phyloP scores from a whole-genome alignment of 164 flowering plant genomes.

The Annona squamosa region DNA sequence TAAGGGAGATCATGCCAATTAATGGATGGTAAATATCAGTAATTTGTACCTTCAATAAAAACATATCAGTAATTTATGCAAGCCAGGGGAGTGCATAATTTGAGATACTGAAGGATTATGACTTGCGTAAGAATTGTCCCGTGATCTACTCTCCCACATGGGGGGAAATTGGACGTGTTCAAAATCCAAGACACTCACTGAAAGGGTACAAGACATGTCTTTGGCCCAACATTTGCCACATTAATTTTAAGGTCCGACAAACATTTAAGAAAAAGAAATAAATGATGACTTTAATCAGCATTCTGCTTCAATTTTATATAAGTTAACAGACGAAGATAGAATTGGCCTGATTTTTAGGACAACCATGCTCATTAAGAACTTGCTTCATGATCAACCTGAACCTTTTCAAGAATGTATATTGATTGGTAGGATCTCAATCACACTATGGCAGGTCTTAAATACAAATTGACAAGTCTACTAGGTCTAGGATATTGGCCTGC shows the following conservation, averaged over 20 bases:
- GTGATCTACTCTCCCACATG: too few relatives aligned
- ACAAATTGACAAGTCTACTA: neutral
- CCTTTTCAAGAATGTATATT: too few relatives aligned
- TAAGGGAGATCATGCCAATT: constrained; percentile 14
- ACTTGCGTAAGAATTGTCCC: neutral
- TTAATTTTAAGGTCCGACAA: neutral
- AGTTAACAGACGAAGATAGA: neutral
- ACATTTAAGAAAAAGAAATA: neutral
- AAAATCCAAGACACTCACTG: neutral
- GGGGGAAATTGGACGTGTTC: neutral
- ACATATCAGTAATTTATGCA: neutral
- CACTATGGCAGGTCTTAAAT: neutral
- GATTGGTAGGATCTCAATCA: neutral
- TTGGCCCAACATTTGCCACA: neutral
- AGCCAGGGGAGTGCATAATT: neutral
- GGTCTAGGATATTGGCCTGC: neutral
- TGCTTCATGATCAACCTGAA: neutral
- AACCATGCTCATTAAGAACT: neutral
- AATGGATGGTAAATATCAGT: neutral
- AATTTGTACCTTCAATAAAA: neutral
- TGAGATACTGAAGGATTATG: neutral
- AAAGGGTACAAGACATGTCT: neutral
- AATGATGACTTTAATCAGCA: neutral
- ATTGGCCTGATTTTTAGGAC: neutral
- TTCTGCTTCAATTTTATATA: neutral